Evolutionary conservation across 2,329 filamentous ascomycete species (phyloP).

Genomic region (Orbilia oligospora): DNA sequence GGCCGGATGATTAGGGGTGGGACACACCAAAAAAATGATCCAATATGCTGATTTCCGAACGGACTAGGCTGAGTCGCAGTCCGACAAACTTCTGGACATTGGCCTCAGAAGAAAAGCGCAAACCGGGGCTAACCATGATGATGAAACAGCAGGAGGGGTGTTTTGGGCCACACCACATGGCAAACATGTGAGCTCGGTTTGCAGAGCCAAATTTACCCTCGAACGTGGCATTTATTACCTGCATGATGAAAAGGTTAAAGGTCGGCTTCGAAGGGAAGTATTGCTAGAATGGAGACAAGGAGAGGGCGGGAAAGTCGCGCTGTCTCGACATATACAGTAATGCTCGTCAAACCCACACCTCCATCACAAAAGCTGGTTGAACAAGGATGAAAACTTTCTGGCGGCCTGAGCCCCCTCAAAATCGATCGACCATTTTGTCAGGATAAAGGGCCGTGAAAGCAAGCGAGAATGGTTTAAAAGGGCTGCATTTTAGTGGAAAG

Average conservation of each 20-base stretch:
- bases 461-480: not conserved
- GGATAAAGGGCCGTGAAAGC: slow-evolving; percentile 11
- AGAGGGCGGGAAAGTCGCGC: slow-evolving; percentile 11
- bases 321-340: slow-evolving; percentile 26
- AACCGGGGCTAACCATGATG: slow-evolving; percentile 60
- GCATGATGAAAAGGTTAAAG: slow-evolving; percentile 53
- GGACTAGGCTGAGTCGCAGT: slow-evolving; percentile 48
- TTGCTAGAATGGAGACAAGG: slow-evolving; percentile 27
- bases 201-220: slow-evolving; percentile 58
- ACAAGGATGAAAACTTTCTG: slow-evolving; percentile 50
- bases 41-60: slow-evolving; percentile 48
- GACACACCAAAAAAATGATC: slow-evolving; percentile 28
- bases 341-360: slow-evolving; percentile 37
- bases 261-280: slow-evolving; percentile 22
- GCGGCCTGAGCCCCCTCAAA: slow-evolving; percentile 45
- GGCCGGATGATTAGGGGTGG: slow-evolving; percentile 55
- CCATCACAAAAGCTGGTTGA: slow-evolving; percentile 32
- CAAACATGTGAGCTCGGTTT: slow-evolving; percentile 60
- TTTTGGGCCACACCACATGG: slow-evolving; percentile 56
- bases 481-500: slow-evolving; percentile 15
- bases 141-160: slow-evolving; percentile 50
- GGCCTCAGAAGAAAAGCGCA: slow-evolving; percentile 35
- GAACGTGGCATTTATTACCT: slow-evolving; percentile 61
- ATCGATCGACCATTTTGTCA: not conserved
- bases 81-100: slow-evolving; percentile 40